phyloP scores from a whole-genome alignment of 768 basidiomycete species.

The Macrocybe gigantea region DNA sequence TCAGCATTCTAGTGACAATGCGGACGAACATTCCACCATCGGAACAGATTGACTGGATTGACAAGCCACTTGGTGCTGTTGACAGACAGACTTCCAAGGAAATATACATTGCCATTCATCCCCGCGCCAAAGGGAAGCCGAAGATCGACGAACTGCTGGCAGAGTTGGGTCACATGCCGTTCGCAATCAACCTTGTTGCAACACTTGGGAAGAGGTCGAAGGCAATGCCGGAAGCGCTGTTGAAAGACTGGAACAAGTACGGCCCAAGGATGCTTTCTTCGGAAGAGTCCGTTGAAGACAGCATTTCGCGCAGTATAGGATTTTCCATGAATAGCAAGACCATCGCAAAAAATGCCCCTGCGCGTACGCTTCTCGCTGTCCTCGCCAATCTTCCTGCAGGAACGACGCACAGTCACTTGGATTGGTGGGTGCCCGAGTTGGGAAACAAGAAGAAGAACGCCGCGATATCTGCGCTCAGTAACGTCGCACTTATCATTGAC shows the following conservation, averaged over 20 bases:
- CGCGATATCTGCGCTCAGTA: neutral
- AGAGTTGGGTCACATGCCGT: neutral
- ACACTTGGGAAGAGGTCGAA: neutral
- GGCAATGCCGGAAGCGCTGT: neutral
- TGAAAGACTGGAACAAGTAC: neutral
- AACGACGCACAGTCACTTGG: neutral
- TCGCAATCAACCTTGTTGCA: neutral
- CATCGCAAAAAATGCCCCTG: neutral
- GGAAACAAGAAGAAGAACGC: neutral
- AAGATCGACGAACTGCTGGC: neutral
- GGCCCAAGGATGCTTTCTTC: neutral
- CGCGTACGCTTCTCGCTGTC: neutral
- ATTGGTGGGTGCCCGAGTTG: neutral
- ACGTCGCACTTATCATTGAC: neutral
- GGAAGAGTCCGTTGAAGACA: neutral
- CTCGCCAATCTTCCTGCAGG: neutral
- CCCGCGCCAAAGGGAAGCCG: neutral
- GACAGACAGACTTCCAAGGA: neutral
- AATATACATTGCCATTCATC: neutral
- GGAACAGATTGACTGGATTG: neutral
- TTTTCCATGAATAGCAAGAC: neutral
- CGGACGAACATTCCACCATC: neutral
- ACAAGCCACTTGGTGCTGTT: neutral
- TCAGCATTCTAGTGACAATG: neutral
- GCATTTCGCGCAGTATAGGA: neutral